These are phyloP conservation scores for Endothia cerciana DNA, from an alignment of 2,329 filamentous ascomycete genomes.

Conservation along the genomic window DNA sequence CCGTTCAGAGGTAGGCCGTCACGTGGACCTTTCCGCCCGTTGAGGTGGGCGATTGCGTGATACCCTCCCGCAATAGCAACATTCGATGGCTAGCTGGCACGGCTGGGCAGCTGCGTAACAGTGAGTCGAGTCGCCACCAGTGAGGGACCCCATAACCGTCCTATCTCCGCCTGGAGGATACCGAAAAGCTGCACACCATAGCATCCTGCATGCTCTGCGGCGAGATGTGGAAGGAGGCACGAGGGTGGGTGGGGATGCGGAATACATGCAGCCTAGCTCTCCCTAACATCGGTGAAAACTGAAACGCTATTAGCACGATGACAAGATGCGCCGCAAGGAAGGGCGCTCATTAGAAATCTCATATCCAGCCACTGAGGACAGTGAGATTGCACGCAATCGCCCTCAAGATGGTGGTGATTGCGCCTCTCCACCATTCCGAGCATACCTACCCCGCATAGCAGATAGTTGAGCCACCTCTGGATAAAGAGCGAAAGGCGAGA, in stretches of 20 bases:
- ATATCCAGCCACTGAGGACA: slow-evolving; percentile 21
- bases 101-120: neutral
- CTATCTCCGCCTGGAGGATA: neutral
- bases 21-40: neutral
- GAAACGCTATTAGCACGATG: slow-evolving; percentile 1
- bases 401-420: slow-evolving; percentile 26
- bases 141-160: neutral
- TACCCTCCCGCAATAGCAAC: slow-evolving; percentile 25
- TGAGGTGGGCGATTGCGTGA: slow-evolving; percentile 28
- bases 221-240: neutral
- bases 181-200: neutral
- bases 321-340: neutral
- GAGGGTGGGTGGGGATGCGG: neutral
- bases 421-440: neutral
- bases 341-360: slow-evolving; percentile 21
- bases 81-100: slow-evolving; percentile 5
- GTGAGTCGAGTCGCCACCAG: slow-evolving; percentile 4
- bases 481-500: neutral
- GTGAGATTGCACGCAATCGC: slow-evolving; percentile 27
- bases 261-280: slow-evolving; percentile 1
- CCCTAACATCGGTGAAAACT: neutral
- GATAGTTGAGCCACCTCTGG: slow-evolving; percentile 10
- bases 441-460: slow-evolving; percentile 24
- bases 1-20: neutral
- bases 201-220: neutral